Evolutionary conservation across 805 yeast genomes (phyloP), one percentile per base, ranked within the genome.

Genomic region (Candida rishiriensis): DNA sequence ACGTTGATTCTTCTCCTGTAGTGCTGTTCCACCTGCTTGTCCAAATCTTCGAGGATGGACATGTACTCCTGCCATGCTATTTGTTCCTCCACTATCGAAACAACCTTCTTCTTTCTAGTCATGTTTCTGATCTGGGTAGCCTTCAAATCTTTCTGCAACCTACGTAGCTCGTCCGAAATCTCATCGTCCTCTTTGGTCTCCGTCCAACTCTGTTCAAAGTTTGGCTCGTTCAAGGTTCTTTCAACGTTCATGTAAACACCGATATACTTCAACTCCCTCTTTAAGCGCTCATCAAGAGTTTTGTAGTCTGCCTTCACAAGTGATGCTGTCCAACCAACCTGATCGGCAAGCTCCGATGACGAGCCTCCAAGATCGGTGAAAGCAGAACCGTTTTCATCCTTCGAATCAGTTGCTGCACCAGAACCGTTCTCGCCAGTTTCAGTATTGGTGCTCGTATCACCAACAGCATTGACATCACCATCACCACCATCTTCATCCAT

Each of bases 11-110:
- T 72, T 63, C 89, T 85, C 50, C 85, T 68, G 60, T 90, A 93
- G 16, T 95, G 90, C 63, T 88, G 97, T 61, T 93, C 99, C 32
- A 93, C 90, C 65, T 93, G 99, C 62, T 91, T 93, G 63, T 93
- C 97, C 53, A 93, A 71, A 60, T 93, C 98, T 45, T 93, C 98
- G 47, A 89, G 65, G 42, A 93, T 90, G 11, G 91, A 85, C 46
- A 83, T 72, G 63, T 88, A 93, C 63, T 93, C 99, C 61, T 91
- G 97, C 81, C 90, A 93, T 26, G 97, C 96, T 55, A 93, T 72
- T 54, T 87, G 95, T 51, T 86, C 93, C 53, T 89, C 91, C 13
- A 93, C 75, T 1, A 83, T 55, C 1, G 96, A 95, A 21, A 82
- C 66, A 32, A 93, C 59, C 34, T 71, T 67, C 46, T 77, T 72